Evolutionary conservation across 1,284 basidiomycete genomes (phyloP), one percentile per base, ranked within the genome.

Genomic region (Lignosus rhinocerotis): DNA sequence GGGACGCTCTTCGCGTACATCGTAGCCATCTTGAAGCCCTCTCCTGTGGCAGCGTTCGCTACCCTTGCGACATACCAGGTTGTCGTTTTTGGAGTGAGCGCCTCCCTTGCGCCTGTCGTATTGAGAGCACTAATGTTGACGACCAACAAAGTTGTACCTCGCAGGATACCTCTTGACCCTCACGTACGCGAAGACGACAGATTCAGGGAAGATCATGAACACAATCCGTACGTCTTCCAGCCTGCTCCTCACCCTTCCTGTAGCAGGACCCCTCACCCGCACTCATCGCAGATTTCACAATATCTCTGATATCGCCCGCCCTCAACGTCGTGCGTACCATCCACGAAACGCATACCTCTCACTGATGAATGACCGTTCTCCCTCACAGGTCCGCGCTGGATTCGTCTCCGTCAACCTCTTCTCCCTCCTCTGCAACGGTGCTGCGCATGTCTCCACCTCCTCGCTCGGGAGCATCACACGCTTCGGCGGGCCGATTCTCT

Each of bases 321-420:
- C 83, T 83, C 3, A 90, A 82, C 67, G 78, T 87, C 42, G 88
- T 90, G 72, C 66, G 85, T 81, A 10, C 42, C 2, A 14, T n/a
- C n/a, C 36, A 11, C 1, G 14, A 14, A n/a, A 39, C 6, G 5
- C 1, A 39, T 33, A 5, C 2, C 38, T 0, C 19, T 12, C 19
- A 17, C n/a, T n/a, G 63, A 62, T n/a, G 36, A 2, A 8, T 2
- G 43, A 12, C 5, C 10, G 34, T 25, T 45, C 25, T 25, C 25
- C 17, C 31, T 34, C 36, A 43, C 48, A 83, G 84, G 63, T 82
- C 31, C 80, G 90, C 46, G 85, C 90, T 0, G 81, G 82, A 1
- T 79, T 92, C 33, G 81, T 93, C 12, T 88, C 88, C 0, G 78
- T 91, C 66, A 93, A 93, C 69, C 71, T 91, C 2, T 93, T 93